Conservation (phyloP, 371 early-diverging fungal species). For the Actinomortierella wolfii region DNA sequence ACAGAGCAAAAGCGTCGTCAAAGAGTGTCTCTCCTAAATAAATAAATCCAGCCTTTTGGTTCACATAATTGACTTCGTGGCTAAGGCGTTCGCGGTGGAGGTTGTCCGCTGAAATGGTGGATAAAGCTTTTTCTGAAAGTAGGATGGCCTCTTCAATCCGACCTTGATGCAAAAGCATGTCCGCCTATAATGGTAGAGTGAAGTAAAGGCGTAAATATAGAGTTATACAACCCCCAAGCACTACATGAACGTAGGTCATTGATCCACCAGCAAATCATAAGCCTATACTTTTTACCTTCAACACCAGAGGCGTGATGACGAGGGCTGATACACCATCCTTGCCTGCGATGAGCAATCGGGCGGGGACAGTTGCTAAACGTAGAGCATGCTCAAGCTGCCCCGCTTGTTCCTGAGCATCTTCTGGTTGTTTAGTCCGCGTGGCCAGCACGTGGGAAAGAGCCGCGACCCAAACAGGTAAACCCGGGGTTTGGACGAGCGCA, state of each 20-base stretch:
- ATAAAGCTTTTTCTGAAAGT: constrained; percentile 50
- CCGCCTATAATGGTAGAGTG: constrained; percentile 10
- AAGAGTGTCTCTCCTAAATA: constrained; percentile 69
- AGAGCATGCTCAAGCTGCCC: constrained; percentile 13
- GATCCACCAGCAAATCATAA: constrained; percentile 42
- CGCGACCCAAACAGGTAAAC: constrained; percentile 52
- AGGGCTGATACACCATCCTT: constrained; percentile 68
- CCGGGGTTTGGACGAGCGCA: constrained; percentile 56
- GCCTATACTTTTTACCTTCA: constrained; percentile 49
- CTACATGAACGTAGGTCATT: constrained; percentile 57
- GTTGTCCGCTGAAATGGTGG: constrained; percentile 53
- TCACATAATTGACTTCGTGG: constrained; percentile 60
- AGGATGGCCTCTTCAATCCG: constrained; percentile 31
- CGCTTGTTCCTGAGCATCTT: background rate
- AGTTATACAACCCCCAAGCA: constrained; percentile 61
- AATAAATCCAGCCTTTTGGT: constrained; percentile 72
- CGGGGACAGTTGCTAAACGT: constrained; percentile 55
- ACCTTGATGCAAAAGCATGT: constrained; percentile 21
- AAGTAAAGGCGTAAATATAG: constrained; percentile 19
- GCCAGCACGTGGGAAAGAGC: constrained; percentile 13
- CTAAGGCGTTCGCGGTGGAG: constrained; percentile 53
- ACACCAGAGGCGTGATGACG: constrained; percentile 61
- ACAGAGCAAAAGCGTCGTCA: constrained; percentile 66
- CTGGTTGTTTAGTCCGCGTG: constrained; percentile 1
- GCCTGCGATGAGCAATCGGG: constrained; percentile 66